phyloP scores from a whole-genome alignment of 345 rosid genomes.

The Corchorus olitorius region DNA sequence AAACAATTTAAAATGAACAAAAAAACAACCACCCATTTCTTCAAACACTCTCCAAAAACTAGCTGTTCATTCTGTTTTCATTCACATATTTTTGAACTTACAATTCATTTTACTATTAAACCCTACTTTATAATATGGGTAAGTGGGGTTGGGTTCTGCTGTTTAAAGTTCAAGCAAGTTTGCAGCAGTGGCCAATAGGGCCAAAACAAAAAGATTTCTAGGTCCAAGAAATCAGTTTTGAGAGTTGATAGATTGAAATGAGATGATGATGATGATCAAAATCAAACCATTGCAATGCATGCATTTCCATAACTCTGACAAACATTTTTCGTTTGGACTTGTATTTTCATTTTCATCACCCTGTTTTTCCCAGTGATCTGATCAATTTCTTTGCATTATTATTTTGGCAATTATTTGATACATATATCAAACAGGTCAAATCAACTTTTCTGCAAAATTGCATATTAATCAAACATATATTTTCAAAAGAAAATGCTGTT shows the following conservation, averaged over 20 bases:
- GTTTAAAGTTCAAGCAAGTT: not conserved
- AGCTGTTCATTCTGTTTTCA: not conserved
- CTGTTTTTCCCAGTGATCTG: not conserved
- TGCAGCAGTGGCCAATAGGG: not conserved
- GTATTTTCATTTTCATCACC: not conserved
- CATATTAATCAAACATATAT: not conserved
- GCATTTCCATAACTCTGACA: not conserved
- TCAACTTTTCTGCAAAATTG: not conserved
- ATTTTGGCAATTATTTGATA: slow-evolving; percentile 22
- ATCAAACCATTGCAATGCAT: not conserved
- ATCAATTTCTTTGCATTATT: not conserved
- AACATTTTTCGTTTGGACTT: not conserved
- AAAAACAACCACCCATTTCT: not conserved
- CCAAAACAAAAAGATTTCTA: slow-evolving; percentile 13
- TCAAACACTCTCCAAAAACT: not conserved
- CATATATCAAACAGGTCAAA: not conserved
- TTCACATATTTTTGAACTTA: not conserved
- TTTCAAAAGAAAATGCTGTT: not conserved
- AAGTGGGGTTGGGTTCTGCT: not conserved
- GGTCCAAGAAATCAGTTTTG: slow-evolving; percentile 20
- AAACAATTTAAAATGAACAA: not conserved
- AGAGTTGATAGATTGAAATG: slow-evolving; percentile 2
- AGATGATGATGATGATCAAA: not conserved
- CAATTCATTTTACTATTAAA: not conserved
- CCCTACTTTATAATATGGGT: not conserved